These are phyloP conservation scores for Vitis hybrid DNA, from an alignment of 177 flowering plant genomes.

Conservation along the genomic window DNA sequence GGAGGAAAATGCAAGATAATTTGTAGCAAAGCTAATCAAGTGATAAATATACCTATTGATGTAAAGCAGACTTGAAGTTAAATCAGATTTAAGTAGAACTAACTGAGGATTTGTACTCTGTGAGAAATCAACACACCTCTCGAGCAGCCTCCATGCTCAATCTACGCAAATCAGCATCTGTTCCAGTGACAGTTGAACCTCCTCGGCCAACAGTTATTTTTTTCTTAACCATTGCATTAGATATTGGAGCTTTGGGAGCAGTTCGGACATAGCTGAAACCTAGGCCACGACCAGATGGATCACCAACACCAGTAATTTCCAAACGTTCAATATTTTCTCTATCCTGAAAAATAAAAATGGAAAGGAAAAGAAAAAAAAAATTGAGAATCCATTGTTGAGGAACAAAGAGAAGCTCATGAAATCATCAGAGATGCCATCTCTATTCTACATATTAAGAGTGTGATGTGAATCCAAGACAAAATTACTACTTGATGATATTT, in stretches of 20 bases:
- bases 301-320: constrained; percentile 98
- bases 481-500: too few relatives aligned
- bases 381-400: not conserved
- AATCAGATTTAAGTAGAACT: not conserved
- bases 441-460: not conserved
- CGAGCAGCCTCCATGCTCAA: constrained; percentile 99
- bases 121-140: constrained; percentile 56
- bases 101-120: not conserved
- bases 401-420: not conserved
- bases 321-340: constrained; percentile 91
- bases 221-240: constrained; percentile 73
- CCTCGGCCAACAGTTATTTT: constrained; percentile 64
- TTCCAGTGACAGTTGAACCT: constrained; percentile 88
- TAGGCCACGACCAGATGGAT: constrained; percentile 96
- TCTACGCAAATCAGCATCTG: constrained; percentile 97
- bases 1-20: too few relatives aligned
- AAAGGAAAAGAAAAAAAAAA: not conserved
- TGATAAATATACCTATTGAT: too few relatives aligned
- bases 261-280: constrained; percentile 97
- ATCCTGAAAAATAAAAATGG: constrained; percentile 46
- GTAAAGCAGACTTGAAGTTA: not conserved
- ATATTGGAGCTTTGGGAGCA: constrained; percentile 76
- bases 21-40: too few relatives aligned
- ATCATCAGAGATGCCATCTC: not conserved
- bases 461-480: not conserved